Evolutionary conservation across 2,329 filamentous ascomycete genomes (phyloP).

Genomic region (Diplodia corticola): DNA sequence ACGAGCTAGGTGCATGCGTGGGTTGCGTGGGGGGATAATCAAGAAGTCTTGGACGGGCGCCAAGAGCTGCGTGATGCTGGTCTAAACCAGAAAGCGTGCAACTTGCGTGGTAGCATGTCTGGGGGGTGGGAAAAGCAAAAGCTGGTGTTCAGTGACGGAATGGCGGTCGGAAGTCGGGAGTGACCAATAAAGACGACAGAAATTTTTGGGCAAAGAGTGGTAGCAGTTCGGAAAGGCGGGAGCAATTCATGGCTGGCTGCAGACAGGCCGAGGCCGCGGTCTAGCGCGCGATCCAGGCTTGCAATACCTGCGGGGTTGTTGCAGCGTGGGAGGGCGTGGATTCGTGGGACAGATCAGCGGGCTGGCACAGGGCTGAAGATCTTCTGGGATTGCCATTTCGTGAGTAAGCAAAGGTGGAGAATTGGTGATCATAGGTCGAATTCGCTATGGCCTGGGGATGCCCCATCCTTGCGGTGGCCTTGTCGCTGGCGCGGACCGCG

Average conservation of each 20-base stretch:
- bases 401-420: conserved; percentile 3
- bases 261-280: background rate
- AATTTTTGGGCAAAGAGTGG: background rate
- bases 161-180: background rate
- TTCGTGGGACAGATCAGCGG: background rate
- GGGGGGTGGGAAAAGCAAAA: background rate
- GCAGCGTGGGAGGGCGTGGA: background rate
- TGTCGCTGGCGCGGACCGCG: no score
- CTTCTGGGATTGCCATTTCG: background rate
- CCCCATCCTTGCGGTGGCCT: background rate
- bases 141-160: background rate
- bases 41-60: background rate
- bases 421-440: conserved; percentile 4
- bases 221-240: conserved; percentile 2
- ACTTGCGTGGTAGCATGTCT: conserved; percentile 2
- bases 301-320: conserved; percentile 1
- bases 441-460: conserved; percentile 6
- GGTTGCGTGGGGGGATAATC: background rate
- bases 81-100: conserved; percentile 12
- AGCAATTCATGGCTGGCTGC: background rate
- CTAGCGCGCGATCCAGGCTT: conserved; percentile 1
- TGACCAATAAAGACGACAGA: background rate
- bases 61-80: conserved; percentile 1
- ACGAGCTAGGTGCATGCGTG: background rate
- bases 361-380: conserved; percentile 17